Base-by-base conservation (phyloP, 805 yeast species). In the Ogataea dorogensis region DNA sequence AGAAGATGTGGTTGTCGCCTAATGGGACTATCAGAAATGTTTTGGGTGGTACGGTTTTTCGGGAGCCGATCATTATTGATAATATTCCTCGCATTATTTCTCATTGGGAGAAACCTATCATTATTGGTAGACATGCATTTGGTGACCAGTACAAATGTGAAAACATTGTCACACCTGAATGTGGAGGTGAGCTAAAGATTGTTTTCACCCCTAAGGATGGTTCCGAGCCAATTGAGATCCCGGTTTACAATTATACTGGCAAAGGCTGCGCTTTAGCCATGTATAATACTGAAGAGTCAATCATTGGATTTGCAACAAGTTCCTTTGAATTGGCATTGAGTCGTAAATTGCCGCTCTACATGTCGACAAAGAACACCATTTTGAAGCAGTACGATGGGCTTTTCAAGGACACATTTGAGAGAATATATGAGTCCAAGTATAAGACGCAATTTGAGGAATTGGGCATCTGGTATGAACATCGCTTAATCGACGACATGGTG, bases 121-220 rank as follows among this genome's bases (percentile, higher is more conserved):
- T 89, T 56, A 91, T 91, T 61, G 98, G 98, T 37, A 86, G 98
- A 70, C 98, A 91, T 54, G 98, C 97, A 17, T 86, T 77, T 61
- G 98, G 97, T 47, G 98, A 91, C 63, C 98, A 91, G 68, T 91
- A 91, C 72, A 84, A 82, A 68, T 95, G 96, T 46, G 85, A 94
- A 31, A 96, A 91, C 60, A 65, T 82, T 36, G 79, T 87, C 11
- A 68, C 89, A 25, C 85, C 88, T 29, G 61, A 46, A n/a, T 75
- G 75, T 38, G 81, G 91, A 24, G 98, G 98, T 44, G 74, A 75
- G 47, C 70, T 91, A 56, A 80, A 80, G 59, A 67, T 91, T 36
- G 83, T 77, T 7, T 91, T 76, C 73, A 81, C 79, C 43, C 89
- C 95, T 35, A 65, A 63, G 30, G 70, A 77, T 47, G 88, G 89